These are phyloP conservation scores for Theobroma cacao DNA, from an alignment of 345 rosid genomes.

Conservation along the genomic window DNA sequence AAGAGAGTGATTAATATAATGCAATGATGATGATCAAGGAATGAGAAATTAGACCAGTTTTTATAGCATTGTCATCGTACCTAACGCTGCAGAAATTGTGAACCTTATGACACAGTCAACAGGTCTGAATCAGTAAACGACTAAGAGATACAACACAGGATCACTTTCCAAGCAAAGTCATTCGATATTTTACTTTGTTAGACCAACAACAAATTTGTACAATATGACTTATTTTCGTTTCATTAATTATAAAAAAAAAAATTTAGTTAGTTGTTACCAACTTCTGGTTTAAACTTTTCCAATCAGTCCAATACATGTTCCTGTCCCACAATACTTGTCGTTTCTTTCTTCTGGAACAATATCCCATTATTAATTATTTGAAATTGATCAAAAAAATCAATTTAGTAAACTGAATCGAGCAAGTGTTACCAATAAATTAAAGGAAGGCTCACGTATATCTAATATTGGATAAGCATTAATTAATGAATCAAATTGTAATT, in stretches of 20 bases:
- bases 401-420: too few species aligned
- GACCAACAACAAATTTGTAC: not conserved
- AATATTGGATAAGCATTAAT: too few species aligned
- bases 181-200: not conserved
- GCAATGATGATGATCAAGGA: not conserved
- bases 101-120: not conserved
- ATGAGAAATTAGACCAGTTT: not conserved
- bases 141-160: not conserved
- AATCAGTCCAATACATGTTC: too few species aligned
- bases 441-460: too few species aligned
- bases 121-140: not conserved
- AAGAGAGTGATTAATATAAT: too few species aligned
- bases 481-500: too few species aligned
- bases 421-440: too few species aligned
- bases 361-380: too few species aligned
- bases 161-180: not conserved
- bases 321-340: too few species aligned
- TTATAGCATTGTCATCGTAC: not conserved
- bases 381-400: too few species aligned
- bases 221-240: not conserved
- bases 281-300: not conserved
- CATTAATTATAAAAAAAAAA: too few species aligned
- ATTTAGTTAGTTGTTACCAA: not conserved
- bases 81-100: not conserved
- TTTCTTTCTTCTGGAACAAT: too few species aligned